Conservation (phyloP, 2,329 filamentous ascomycete species). For the Pseudogymnoascus sp. region DNA sequence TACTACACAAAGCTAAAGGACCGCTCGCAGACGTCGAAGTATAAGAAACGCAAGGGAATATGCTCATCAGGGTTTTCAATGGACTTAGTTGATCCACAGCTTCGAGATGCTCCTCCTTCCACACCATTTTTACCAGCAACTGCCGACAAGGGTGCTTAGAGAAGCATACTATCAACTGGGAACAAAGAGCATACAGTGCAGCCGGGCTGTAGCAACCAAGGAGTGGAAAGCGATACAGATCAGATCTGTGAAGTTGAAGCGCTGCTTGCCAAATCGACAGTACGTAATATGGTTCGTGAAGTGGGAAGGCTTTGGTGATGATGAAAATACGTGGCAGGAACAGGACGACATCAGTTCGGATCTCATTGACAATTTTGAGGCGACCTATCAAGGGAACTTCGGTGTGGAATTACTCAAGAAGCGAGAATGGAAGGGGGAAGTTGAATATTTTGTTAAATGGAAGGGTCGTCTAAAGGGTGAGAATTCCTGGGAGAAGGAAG, state of each 20-base stretch:
- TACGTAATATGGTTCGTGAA: conserved; percentile 17
- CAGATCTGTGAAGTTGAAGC: conserved; percentile 16
- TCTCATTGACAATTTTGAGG: conserved; percentile 14
- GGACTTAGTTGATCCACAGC: conserved; percentile 14
- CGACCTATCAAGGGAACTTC: conserved; percentile 10
- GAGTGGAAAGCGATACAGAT: conserved; percentile 4
- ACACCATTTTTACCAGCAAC: conserved; percentile 10
- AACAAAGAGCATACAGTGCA: not conserved
- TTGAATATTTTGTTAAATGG: too few species aligned
- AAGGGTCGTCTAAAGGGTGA: too few species aligned
- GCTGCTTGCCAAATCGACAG: conserved; percentile 19
- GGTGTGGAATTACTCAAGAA: too few species aligned
- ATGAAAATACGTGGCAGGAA: conserved; percentile 17
- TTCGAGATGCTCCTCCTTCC: conserved; percentile 14
- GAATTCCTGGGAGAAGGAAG: too few species aligned
- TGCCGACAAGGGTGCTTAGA: not conserved
- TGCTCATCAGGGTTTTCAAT: conserved; percentile 11
- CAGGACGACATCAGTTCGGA: conserved; percentile 14
- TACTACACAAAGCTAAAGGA: conserved; percentile 18
- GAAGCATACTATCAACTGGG: not conserved
- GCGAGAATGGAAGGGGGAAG: too few species aligned
- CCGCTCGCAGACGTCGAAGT: conserved; percentile 14
- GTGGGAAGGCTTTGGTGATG: conserved; percentile 17
- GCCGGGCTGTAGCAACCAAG: not conserved
- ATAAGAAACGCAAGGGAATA: conserved; percentile 11